phyloP scores from a whole-genome alignment of 2,329 filamentous ascomycete species.

The Aaosphaeria arxii region DNA sequence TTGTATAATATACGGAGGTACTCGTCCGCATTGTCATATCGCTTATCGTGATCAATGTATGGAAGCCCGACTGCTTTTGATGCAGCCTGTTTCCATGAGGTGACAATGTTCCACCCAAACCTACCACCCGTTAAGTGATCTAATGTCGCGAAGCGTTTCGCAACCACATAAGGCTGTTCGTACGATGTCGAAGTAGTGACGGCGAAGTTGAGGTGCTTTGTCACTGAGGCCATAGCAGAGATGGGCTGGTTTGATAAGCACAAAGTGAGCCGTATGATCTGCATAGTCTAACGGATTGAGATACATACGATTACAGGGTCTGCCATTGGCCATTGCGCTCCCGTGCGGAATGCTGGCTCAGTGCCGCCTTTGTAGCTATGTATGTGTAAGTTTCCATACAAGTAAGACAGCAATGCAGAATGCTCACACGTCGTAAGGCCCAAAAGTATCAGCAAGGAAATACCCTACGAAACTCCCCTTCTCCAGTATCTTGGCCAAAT shows the following conservation, averaged over 20 bases:
- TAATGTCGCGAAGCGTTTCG: slow-evolving; percentile 58
- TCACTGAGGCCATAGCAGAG: slow-evolving; percentile 63
- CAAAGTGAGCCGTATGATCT: not conserved
- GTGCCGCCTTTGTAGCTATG: slow-evolving; percentile 36
- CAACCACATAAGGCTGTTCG: slow-evolving; percentile 63
- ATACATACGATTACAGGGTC: slow-evolving; percentile 49
- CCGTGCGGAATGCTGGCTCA: slow-evolving; percentile 56
- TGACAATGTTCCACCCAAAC: slow-evolving; percentile 52
- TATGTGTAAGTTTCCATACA: slow-evolving; percentile 27
- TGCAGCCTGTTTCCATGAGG: slow-evolving; percentile 62
- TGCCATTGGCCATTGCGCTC: slow-evolving; percentile 65
- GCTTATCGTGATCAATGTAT: slow-evolving; percentile 56
- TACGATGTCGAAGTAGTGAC: slow-evolving; percentile 65
- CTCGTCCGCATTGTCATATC: slow-evolving; percentile 65
- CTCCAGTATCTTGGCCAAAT: slow-evolving; percentile 26
- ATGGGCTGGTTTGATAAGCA: slow-evolving; percentile 41
- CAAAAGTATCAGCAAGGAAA: slow-evolving; percentile 45
- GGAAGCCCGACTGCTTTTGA: slow-evolving; percentile 33
- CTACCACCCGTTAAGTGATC: slow-evolving; percentile 63
- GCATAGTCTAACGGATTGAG: not conserved
- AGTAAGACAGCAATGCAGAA: slow-evolving; percentile 9
- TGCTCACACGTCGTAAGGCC: slow-evolving; percentile 65
- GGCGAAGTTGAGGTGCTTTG: slow-evolving; percentile 61
- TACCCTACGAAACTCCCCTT: slow-evolving; percentile 27
- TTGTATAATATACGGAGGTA: slow-evolving; percentile 67